Conservation (phyloP, 169 alveolate genomes). For the Cryptosporidium canis region DNA sequence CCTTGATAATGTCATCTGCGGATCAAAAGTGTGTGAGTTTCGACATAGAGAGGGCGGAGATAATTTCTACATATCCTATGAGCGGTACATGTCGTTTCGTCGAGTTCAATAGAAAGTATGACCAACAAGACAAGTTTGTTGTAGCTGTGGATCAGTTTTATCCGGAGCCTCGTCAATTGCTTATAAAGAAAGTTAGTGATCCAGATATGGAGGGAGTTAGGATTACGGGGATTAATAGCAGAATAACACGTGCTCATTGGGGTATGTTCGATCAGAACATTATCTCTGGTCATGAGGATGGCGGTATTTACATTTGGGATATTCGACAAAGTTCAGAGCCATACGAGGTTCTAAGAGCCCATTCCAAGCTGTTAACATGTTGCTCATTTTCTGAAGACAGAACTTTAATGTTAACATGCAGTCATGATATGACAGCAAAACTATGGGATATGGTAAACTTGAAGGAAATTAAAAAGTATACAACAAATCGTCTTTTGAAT, state of each 20-base stretch:
- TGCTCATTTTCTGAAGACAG: conserved; percentile 84
- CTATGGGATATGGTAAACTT: conserved; percentile 86
- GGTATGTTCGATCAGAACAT: conserved; percentile 88
- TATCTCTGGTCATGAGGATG: conserved; percentile 89
- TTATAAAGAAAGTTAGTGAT: conserved; percentile 40
- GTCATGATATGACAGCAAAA: conserved; percentile 88
- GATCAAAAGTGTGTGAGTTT: conserved; percentile 85
- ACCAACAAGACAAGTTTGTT: conserved; percentile 83
- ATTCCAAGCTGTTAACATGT: conserved; percentile 85
- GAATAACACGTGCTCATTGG: conserved; percentile 87
- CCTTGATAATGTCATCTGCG: conserved; percentile 86
- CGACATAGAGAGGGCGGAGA: conserved; percentile 84
- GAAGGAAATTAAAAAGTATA: conserved; percentile 78
- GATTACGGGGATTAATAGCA: conserved; percentile 59
- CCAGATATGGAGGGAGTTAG: conserved; percentile 58
- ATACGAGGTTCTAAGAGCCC: conserved; percentile 78
- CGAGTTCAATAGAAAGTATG: conserved; percentile 87
- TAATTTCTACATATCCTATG: conserved; percentile 52
- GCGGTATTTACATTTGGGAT: conserved; percentile 75
- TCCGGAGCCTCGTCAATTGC: conserved; percentile 72
- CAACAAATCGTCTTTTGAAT: conserved; percentile 88
- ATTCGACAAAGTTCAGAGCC: conserved; percentile 62
- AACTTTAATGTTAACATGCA: conserved; percentile 85
- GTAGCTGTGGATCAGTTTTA: conserved; percentile 86
- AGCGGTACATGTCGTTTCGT: conserved; percentile 80